A percentile compares a stretch with the other conserved stretches of the same genome.
phyloP scores from a whole-genome alignment of 345 rosid species.

The Acer campestre region DNA sequence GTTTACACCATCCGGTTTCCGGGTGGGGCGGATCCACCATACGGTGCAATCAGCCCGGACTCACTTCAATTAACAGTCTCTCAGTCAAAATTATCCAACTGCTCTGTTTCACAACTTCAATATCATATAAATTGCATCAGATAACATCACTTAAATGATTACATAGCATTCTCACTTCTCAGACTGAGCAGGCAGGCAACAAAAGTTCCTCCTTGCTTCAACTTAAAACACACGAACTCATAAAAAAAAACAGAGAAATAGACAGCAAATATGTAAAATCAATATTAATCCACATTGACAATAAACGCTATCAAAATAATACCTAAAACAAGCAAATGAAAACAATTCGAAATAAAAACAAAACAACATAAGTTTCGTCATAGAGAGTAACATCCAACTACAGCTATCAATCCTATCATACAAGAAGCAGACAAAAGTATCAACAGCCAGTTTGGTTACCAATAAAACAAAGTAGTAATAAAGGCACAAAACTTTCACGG shows the following conservation, averaged over 20 bases:
- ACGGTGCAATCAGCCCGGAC: too few species aligned
- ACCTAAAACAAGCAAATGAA: too few species aligned
- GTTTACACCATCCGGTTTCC: too few species aligned
- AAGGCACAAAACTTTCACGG: neutral
- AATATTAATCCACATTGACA: neutral
- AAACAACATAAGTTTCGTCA: neutral
- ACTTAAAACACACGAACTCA: neutral
- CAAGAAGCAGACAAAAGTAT: neutral
- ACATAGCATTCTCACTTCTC: too few species aligned
- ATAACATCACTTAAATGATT: neutral
- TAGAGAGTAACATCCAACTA: neutral
- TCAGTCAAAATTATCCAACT: neutral
- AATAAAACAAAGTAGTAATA: neutral
- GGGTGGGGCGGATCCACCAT: too few species aligned
- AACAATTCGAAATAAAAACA: neutral
- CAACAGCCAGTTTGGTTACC: too few species aligned
- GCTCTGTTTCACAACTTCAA: neutral
- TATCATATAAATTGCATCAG: neutral
- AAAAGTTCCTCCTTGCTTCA: neutral
- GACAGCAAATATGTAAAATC: neutral
- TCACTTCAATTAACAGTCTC: neutral
- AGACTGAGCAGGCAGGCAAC: neutral
- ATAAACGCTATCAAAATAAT: neutral
- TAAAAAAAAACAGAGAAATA: neutral
- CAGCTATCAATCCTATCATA: too few species aligned